Evolutionary conservation across 73 alveolate species (phyloP).

Genomic region (Tetrahymena elliotti): DNA sequence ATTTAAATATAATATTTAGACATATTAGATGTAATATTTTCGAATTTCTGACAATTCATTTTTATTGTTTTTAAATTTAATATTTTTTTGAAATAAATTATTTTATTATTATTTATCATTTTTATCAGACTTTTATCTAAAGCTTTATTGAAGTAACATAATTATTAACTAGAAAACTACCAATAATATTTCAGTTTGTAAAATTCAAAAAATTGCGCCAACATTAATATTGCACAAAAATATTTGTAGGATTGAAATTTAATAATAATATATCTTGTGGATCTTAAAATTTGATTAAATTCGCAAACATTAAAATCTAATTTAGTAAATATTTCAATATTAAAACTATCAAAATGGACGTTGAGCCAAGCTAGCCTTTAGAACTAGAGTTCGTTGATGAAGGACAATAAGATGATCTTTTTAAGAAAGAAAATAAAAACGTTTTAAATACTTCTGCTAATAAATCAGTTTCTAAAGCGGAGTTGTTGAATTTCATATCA

Average conservation of each 20-base stretch:
- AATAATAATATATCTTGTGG: neutral
- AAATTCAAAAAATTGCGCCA: neutral
- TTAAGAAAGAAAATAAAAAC: neutral
- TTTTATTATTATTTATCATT: too few relatives aligned
- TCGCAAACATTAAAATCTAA: neutral
- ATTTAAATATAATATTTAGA: too few relatives aligned
- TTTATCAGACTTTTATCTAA: neutral
- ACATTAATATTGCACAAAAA: neutral
- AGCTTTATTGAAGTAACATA: too few relatives aligned
- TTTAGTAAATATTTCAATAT: neutral
- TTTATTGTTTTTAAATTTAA: too few relatives aligned
- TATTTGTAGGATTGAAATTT: neutral
- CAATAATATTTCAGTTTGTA: neutral
- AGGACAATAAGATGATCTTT: neutral
- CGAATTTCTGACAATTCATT: too few relatives aligned
- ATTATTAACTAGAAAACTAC: too few relatives aligned
- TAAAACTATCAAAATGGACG: neutral
- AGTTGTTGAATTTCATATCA: neutral
- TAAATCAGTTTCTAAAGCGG: neutral
- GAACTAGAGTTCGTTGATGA: neutral
- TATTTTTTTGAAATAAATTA: too few relatives aligned
- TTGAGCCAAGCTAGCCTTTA: neutral
- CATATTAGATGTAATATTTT: too few relatives aligned
- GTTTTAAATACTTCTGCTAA: neutral
- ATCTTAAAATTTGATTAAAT: neutral